Evolutionary conservation across 2,329 filamentous ascomycete genomes (phyloP), one percentile per base, ranked within the genome.

Genomic region (Karstenula rhodostoma): DNA sequence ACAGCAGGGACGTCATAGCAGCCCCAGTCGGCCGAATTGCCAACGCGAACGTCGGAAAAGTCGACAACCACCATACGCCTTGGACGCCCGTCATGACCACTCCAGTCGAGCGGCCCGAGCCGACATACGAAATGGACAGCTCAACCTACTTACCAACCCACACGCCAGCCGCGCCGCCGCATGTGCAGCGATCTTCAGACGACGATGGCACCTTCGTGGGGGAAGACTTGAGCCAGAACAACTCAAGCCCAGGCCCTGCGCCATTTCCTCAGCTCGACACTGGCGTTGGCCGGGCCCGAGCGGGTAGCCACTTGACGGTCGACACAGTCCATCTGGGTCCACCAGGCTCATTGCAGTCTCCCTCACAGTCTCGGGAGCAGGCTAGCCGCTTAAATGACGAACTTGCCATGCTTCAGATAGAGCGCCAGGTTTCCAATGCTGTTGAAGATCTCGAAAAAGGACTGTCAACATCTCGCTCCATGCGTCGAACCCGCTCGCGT

Each of bases 331-430:
- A 53, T 19, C 23, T 61, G 29, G 57, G 51, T 19, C 42, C 61
- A 12, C 65, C 69, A 66, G 72, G 49, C 65, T 71, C 66, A 57
- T 73, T 71, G 65, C 67, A 62, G 59, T 89, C 87, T 0, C 83
- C 85, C 1, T 86, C 86, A 0, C 81, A 84, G 59, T 82, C 80
- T 17, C 82, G 88, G 42, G 88, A 90, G 73, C 82, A 88, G 68
- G 83, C 85, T 6, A 82, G 83, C 61, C 81, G 87, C 49, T 77
- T 91, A 32, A 85, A 89, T 57, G 89, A 92, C 75, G 89, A 91
- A 61, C 77, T 91, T 55, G 82, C 86, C 46, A 79, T 91, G 72
- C 80, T 90, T 48, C 85, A 89, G 65, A 86, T 88, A 1, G 89
- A 92, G 77, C 82, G 86, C 12, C 82, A 88, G 57, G 82, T 86